Conservation (phyloP, 1,284 basidiomycete species). For the Spongiforma sp. region DNA sequence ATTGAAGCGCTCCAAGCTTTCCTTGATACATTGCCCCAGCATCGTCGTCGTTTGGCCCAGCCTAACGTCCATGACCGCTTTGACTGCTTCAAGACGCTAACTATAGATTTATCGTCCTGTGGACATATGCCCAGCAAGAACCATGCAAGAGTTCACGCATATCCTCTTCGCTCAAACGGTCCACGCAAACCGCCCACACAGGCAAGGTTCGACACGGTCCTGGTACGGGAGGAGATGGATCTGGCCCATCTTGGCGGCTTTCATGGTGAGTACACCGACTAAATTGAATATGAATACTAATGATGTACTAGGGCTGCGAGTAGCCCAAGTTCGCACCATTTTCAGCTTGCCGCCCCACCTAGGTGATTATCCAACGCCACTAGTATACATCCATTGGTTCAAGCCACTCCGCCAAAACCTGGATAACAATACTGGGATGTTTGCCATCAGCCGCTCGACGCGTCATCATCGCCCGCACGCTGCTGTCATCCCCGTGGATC, state of each 20-base stretch:
- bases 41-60: background rate
- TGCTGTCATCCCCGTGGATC: background rate
- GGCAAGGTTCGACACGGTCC: background rate
- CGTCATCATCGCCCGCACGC: background rate
- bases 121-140: background rate
- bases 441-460: background rate
- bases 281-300: background rate
- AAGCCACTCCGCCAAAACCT: background rate
- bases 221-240: background rate
- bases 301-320: slow-evolving; percentile 1
- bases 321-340: slow-evolving; percentile 12
- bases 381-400: slow-evolving; percentile 19
- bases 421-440: slow-evolving; percentile 7
- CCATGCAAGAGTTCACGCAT: background rate
- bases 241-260: background rate
- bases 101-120: background rate
- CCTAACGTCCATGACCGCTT: slow-evolving; percentile 1
- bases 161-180: background rate
- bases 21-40: background rate
- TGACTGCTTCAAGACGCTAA: slow-evolving; percentile 1
- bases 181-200: background rate
- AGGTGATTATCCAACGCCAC: background rate
- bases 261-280: background rate
- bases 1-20: background rate
- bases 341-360: slow-evolving; percentile 16